Percentiles rank a stretch among this genome's conserved stretches.
phyloP scores from a whole-genome alignment of 805 yeast species.

The Pichia californica region DNA sequence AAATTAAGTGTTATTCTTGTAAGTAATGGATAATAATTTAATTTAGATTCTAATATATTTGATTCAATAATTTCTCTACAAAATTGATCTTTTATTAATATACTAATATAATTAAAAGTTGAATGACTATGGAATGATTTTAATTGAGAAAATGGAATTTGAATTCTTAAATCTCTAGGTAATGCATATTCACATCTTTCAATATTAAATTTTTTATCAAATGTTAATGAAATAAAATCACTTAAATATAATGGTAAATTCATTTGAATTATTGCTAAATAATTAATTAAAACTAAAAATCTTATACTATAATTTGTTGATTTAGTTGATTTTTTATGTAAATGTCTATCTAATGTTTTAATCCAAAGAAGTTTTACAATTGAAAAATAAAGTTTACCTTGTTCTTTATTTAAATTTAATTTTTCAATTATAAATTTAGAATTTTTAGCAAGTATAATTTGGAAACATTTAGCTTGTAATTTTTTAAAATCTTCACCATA shows the following conservation, averaged over 20 bases:
- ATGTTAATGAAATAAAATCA: constrained; percentile 40
- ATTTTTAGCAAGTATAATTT: constrained; percentile 42
- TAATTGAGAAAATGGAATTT: constrained; percentile 9
- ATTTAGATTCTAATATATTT: neutral
- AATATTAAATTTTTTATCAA: constrained; percentile 42
- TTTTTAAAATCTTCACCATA: constrained; percentile 22
- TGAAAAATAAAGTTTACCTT: constrained; percentile 8
- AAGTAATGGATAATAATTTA: constrained; percentile 35
- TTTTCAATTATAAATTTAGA: constrained; percentile 33
- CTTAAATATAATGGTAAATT: constrained; percentile 43
- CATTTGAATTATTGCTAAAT: constrained; percentile 43
- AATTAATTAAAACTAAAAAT: constrained; percentile 34
- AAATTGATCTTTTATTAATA: neutral
- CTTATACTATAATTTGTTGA: constrained; percentile 9
- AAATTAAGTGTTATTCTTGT: constrained; percentile 37
- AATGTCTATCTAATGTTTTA: neutral
- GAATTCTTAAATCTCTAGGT: constrained; percentile 17
- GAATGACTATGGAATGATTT: constrained; percentile 7
- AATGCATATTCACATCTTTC: constrained; percentile 16
- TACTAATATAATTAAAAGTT: neutral
- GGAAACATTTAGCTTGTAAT: constrained; percentile 20
- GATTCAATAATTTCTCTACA: neutral
- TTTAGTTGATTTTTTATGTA: neutral
- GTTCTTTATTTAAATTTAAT: constrained; percentile 16
- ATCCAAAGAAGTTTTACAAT: constrained; percentile 31